Conservation (phyloP, 805 yeast species). For the Priceomyces fermenticarens region DNA sequence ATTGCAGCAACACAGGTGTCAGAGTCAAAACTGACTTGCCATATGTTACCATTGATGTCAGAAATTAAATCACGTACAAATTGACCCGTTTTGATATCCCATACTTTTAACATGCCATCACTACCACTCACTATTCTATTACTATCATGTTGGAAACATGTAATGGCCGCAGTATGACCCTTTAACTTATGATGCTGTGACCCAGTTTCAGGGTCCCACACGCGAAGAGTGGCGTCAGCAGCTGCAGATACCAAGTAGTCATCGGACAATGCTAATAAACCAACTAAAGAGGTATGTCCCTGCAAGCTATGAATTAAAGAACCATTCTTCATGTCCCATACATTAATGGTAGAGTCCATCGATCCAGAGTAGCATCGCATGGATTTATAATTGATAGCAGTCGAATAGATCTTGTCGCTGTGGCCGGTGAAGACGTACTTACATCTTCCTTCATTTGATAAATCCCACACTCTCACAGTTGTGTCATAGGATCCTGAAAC, state of each 20-base stretch:
- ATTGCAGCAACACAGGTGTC: conserved; percentile 90
- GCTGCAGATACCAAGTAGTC: conserved; percentile 88
- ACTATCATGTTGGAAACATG: conserved; percentile 90
- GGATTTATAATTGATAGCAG: conserved; percentile 72
- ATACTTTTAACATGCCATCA: conserved; percentile 79
- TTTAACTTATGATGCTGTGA: conserved; percentile 63
- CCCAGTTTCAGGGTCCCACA: conserved; percentile 87
- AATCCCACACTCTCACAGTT: conserved; percentile 90
- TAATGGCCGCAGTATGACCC: conserved; percentile 84
- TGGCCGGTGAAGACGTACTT: conserved; percentile 78
- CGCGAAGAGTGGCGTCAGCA: conserved; percentile 86
- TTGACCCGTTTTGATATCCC: conserved; percentile 79
- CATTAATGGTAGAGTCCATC: conserved; percentile 81
- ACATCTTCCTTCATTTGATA: conserved; percentile 65
- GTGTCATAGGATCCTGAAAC: conserved; percentile 91
- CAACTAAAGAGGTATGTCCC: conserved; percentile 90
- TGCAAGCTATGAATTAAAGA: conserved; percentile 64
- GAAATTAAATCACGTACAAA: conserved; percentile 69
- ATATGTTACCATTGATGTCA: conserved; percentile 79
- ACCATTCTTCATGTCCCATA: conserved; percentile 87
- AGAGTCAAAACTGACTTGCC: conserved; percentile 91
- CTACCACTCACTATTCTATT: conserved; percentile 85
- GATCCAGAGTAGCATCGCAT: conserved; percentile 87
- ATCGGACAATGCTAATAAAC: conserved; percentile 73
- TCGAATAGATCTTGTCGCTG: conserved; percentile 83